A percentile compares a stretch with the other conserved stretches of the same genome.
Conservation (phyloP, 768 basidiomycete genomes). For the Trametes cingulata region DNA sequence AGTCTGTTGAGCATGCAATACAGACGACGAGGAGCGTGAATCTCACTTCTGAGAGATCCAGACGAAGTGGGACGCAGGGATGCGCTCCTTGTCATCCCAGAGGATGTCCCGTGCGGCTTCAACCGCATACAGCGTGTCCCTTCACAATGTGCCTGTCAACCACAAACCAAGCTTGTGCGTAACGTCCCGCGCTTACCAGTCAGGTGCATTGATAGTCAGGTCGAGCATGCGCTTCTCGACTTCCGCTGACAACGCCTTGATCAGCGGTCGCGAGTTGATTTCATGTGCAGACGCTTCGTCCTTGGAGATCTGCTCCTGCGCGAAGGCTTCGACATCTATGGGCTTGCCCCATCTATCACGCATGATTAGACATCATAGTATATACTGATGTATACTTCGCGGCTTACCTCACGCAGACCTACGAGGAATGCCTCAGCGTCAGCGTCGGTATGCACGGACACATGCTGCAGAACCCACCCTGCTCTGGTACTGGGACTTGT, state of each 20-base stretch:
- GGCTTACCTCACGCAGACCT: constrained; percentile 61
- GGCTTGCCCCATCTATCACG: constrained; percentile 72
- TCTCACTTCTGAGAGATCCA: constrained; percentile 85
- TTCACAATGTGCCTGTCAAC: constrained; percentile 30
- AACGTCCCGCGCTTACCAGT: constrained; percentile 66
- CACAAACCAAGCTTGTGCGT: not conserved
- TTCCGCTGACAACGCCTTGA: constrained; percentile 77
- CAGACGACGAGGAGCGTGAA: not conserved
- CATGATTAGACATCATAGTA: not conserved
- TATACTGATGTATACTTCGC: too few relatives aligned
- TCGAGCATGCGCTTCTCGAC: constrained; percentile 70
- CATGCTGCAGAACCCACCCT: constrained; percentile 50
- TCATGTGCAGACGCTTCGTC: constrained; percentile 32
- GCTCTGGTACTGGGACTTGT: constrained; percentile 94
- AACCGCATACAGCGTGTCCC: constrained; percentile 86
- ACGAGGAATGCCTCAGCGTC: not conserved
- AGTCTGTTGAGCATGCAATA: not conserved
- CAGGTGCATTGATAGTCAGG: constrained; percentile 86
- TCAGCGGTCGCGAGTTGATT: constrained; percentile 63
- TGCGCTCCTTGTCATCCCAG: constrained; percentile 67
- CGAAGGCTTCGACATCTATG: constrained; percentile 71
- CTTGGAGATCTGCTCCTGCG: constrained; percentile 70
- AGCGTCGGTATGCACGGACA: not conserved
- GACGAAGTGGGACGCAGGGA: constrained; percentile 77
- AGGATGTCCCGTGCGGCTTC: constrained; percentile 88